Evolutionary conservation across 2,329 filamentous ascomycete genomes (phyloP).

Genomic region (Colletotrichum truncatum): DNA sequence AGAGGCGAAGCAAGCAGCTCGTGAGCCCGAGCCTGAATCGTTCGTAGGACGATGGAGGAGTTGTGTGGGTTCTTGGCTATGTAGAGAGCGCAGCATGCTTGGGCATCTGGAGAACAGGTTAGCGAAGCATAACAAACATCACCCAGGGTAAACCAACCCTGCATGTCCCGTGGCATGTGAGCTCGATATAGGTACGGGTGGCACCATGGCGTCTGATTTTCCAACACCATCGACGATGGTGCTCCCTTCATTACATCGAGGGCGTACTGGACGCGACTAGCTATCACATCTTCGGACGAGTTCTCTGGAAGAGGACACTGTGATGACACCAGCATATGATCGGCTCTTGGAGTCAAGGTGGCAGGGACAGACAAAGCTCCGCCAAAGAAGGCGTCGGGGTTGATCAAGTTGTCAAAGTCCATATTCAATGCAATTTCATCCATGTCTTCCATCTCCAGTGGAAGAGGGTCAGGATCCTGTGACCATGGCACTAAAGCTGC

Average conservation of each 20-base stretch:
- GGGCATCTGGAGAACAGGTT: conserved; percentile 50
- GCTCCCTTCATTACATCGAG: conserved; percentile 63
- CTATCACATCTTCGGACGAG: conserved; percentile 36
- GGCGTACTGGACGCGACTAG: conserved; percentile 48
- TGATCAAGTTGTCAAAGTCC: conserved; percentile 3
- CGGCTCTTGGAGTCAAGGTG: conserved; percentile 28
- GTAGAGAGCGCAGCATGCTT: conserved; percentile 63
- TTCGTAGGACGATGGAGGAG: conserved; percentile 54
- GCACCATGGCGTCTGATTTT: conserved; percentile 62
- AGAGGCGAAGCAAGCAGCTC: conserved; percentile 50
- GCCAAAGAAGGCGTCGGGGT: conserved; percentile 11
- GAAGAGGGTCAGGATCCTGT: neutral
- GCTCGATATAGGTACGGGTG: conserved; percentile 61
- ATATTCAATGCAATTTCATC: neutral
- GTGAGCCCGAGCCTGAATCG: conserved; percentile 53
- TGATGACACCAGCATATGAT: conserved; percentile 1
- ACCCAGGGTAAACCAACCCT: conserved; percentile 45
- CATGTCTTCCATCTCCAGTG: neutral
- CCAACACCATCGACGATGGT: conserved; percentile 55
- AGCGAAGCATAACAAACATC: neutral
- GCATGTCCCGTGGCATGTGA: conserved; percentile 59
- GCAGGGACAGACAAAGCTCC: conserved; percentile 19
- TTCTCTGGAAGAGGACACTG: conserved; percentile 25
- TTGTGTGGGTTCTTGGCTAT: conserved; percentile 59
- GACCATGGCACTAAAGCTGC: conserved; percentile 1